Percentiles rank a stretch among this genome's conserved stretches.
phyloP scores from a whole-genome alignment of 139 green algal genomes.

The Ulvella scutata region DNA sequence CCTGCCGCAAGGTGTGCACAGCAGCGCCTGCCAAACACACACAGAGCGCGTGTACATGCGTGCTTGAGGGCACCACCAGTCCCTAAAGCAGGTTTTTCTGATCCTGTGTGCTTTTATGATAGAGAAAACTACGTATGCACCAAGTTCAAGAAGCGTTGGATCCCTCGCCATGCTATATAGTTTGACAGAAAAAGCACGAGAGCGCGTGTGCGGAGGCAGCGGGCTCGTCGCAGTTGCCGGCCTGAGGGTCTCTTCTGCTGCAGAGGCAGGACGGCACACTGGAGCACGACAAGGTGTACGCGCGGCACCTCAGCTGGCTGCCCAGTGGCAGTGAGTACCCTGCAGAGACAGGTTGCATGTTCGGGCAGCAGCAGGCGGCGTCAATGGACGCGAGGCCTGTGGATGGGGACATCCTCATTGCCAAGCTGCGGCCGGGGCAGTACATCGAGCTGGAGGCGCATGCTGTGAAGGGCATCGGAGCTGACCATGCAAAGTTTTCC shows the following conservation, averaged over 20 bases:
- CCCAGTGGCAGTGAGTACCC: constrained; percentile 71
- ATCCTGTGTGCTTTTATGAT: no score
- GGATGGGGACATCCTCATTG: constrained; percentile 81
- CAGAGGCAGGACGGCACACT: constrained; percentile 10
- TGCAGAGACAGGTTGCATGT: constrained; percentile 58
- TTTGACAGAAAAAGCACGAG: no score
- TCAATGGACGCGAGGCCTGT: constrained; percentile 26
- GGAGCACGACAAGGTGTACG: constrained; percentile 34
- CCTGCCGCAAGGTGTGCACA: constrained; percentile 10
- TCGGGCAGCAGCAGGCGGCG: constrained; percentile 35
- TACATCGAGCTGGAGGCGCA: constrained; percentile 84
- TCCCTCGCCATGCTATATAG: no score
- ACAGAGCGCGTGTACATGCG: no score
- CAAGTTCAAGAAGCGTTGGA: no score
- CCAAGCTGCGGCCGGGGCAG: constrained; percentile 70
- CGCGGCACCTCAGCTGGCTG: constrained; percentile 58
- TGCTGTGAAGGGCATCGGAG: constrained; percentile 69
- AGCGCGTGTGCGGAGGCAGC: not conserved
- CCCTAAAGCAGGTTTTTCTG: no score
- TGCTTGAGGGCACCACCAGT: no score
- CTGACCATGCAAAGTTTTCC: constrained; percentile 95
- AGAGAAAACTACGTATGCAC: no score
- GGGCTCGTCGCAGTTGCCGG: not conserved
- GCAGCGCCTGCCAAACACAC: no score
- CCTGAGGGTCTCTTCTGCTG: no score